Conservation (phyloP, 2,329 filamentous ascomycete genomes). For the Venturiaceae sp. region DNA sequence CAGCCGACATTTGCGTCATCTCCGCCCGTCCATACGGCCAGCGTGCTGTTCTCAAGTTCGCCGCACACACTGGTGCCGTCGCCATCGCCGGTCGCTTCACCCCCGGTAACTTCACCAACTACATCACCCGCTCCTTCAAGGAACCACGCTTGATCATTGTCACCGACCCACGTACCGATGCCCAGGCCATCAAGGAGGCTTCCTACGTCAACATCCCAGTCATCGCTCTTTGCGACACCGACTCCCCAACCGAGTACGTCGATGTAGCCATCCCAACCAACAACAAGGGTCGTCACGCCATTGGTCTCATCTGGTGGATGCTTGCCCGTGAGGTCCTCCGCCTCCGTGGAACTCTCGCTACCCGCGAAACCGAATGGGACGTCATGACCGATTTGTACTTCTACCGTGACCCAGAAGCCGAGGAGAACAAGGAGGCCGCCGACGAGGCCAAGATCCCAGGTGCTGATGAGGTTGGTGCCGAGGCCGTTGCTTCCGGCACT, state of each 20-base stretch:
- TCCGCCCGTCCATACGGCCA: constrained; percentile 99
- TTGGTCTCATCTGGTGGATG: constrained; percentile 99
- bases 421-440: constrained; percentile 92
- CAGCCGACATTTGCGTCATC: constrained; percentile 84
- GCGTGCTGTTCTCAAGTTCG: constrained; percentile 99
- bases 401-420: constrained; percentile 99
- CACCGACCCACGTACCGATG: constrained; percentile 98
- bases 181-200: constrained; percentile 99
- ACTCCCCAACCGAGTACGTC: constrained; percentile 99
- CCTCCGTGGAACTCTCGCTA: constrained; percentile 91
- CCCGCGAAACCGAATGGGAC: constrained; percentile 96
- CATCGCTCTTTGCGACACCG: constrained; percentile 97
- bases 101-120: constrained; percentile 99
- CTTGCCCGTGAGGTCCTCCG: constrained; percentile 98
- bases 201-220: constrained; percentile 99
- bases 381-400: constrained; percentile 99
- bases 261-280: constrained; percentile 98
- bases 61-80: constrained; percentile 92
- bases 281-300: constrained; percentile 99
- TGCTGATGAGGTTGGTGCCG: constrained; percentile 74
- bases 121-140: constrained; percentile 99
- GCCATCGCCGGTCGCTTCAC: constrained; percentile 99
- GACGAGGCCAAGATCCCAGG: constrained; percentile 80
- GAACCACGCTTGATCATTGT: constrained; percentile 99
- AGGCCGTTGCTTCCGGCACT: constrained; percentile 71